These are phyloP conservation scores for Phytophthora ohioensis DNA, from an alignment of 352 stramenopile genomes.

Conservation along the genomic window DNA sequence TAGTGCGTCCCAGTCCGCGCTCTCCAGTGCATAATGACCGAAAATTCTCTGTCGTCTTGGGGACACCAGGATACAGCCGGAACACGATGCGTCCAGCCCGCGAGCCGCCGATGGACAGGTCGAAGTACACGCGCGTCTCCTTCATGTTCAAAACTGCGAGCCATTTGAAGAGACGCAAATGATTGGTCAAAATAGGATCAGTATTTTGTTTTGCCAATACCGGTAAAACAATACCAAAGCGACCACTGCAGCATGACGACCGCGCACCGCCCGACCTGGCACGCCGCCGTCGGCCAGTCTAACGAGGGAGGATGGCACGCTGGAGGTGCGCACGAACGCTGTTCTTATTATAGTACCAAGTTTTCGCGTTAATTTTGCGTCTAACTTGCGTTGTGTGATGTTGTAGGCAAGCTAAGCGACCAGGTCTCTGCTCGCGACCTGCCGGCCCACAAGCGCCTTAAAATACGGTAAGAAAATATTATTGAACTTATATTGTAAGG, in stretches of 20 bases:
- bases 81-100: slow-evolving; percentile 70
- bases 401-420: slow-evolving; percentile 76
- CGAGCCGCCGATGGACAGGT: slow-evolving; percentile 91
- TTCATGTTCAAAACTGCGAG: slow-evolving; percentile 24
- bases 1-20: slow-evolving; percentile 66
- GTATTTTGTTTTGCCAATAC: neutral
- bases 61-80: slow-evolving; percentile 61
- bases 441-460: slow-evolving; percentile 83
- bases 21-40: slow-evolving; percentile 72
- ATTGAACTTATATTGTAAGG: neutral
- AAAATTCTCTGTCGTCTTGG: slow-evolving; percentile 78
- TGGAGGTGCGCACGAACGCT: slow-evolving; percentile 49
- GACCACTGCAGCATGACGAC: slow-evolving; percentile 70
- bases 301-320: slow-evolving; percentile 89
- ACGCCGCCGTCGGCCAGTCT: slow-evolving; percentile 86
- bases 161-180: neutral
- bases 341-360: neutral
- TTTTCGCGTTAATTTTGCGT: neutral
- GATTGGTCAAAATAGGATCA: neutral
- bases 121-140: slow-evolving; percentile 51
- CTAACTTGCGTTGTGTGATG: slow-evolving; percentile 11
- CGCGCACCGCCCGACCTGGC: slow-evolving; percentile 87
- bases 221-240: neutral
- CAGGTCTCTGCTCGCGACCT: slow-evolving; percentile 87
- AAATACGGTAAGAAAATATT: slow-evolving; percentile 65